A percentile compares a stretch with the other conserved stretches of the same genome.
Conservation (phyloP, 2,329 filamentous ascomycete genomes). For the Penicillium sp. region DNA sequence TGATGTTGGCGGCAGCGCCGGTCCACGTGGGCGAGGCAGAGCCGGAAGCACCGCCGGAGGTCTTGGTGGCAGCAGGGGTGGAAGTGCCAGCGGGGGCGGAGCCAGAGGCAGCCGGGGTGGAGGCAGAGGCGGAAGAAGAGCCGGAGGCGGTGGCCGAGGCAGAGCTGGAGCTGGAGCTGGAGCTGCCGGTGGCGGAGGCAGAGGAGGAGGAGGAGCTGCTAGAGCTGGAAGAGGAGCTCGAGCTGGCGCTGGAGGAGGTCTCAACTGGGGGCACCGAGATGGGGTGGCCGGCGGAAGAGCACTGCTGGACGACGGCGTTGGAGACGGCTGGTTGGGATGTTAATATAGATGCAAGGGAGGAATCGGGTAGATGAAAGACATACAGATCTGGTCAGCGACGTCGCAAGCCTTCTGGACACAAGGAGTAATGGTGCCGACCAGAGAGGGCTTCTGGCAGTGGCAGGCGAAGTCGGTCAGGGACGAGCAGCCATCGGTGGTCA, state of each 20-base stretch:
- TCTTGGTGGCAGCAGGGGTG: conserved; percentile 21
- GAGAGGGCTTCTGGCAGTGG: conserved; percentile 51
- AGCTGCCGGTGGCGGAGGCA: conserved; percentile 11
- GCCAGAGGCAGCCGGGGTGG: neutral
- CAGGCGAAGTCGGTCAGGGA: conserved; percentile 52
- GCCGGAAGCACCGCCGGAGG: conserved; percentile 13
- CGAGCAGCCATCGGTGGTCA: conserved; percentile 49
- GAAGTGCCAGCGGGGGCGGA: conserved; percentile 16
- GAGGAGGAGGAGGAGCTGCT: conserved; percentile 8
- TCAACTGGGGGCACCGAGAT: conserved; percentile 39
- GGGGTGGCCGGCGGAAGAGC: conserved; percentile 39
- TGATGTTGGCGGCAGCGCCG: conserved; percentile 29
- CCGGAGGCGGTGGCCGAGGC: conserved; percentile 8
- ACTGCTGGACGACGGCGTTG: conserved; percentile 37
- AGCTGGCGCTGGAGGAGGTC: conserved; percentile 15
- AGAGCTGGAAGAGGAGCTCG: neutral
- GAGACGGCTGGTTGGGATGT: conserved; percentile 35
- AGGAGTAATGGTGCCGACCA: conserved; percentile 47
- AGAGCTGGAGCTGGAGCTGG: neutral
- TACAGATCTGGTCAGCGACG: conserved; percentile 42
- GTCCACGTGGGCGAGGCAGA: conserved; percentile 25
- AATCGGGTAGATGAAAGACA: conserved; percentile 5
- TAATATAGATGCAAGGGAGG: too few relatives aligned
- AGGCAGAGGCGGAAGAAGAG: neutral
- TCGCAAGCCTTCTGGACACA: conserved; percentile 50